A percentile compares a stretch with the other conserved stretches of the same genome.
Conservation (phyloP, 495 filamentous ascomycete genomes). For the Parachaetomium inaequale region DNA sequence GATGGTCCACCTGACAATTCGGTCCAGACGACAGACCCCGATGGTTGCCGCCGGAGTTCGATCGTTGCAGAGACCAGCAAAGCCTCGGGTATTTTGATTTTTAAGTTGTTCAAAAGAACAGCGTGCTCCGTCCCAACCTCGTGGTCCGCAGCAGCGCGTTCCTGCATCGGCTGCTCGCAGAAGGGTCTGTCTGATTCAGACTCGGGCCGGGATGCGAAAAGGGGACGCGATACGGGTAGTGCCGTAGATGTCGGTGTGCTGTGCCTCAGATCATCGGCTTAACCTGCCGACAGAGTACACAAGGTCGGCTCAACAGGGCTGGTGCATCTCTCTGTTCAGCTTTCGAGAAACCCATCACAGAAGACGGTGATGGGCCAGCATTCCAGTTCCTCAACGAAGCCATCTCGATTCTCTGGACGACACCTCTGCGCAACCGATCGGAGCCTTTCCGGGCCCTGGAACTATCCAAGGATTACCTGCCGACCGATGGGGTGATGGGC, state of each 20-base stretch:
- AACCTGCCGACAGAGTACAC: too few relatives aligned
- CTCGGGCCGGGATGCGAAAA: background rate
- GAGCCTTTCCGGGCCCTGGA: background rate
- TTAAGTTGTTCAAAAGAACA: too few relatives aligned
- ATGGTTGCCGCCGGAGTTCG: background rate
- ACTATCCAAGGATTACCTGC: too few relatives aligned
- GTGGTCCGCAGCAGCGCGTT: background rate
- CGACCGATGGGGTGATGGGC: background rate
- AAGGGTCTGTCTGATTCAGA: background rate
- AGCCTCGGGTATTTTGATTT: too few relatives aligned
- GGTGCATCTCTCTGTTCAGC: background rate
- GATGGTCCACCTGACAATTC: conserved; percentile 15
- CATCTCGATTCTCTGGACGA: too few relatives aligned
- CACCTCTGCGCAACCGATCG: background rate
- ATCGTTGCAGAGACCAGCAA: background rate
- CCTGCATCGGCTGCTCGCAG: background rate
- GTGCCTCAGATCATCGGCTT: background rate
- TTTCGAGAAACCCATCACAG: background rate
- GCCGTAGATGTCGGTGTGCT: background rate
- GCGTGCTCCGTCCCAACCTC: too few relatives aligned
- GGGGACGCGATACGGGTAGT: background rate
- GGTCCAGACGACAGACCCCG: conserved; percentile 4
- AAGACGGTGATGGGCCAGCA: too few relatives aligned
- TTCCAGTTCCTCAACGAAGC: too few relatives aligned
- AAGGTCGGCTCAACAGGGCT: background rate